phyloP scores from a whole-genome alignment of 768 basidiomycete genomes.

The Brasilioporus rufonigricans region DNA sequence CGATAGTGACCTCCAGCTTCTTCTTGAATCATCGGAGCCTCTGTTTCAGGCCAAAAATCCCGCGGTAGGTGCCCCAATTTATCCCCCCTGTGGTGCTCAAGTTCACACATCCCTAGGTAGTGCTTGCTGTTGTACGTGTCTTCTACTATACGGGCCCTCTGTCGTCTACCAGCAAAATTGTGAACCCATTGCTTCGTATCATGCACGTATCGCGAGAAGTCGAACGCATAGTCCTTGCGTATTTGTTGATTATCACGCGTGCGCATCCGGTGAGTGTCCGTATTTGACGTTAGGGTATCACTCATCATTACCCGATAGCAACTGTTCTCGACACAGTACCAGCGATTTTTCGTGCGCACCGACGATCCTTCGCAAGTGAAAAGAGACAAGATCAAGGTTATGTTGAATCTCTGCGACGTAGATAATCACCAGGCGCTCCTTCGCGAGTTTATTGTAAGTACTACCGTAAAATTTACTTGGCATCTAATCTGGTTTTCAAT shows the following conservation, averaged over 20 bases:
- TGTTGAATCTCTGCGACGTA: conserved; percentile 60
- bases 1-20: conserved; percentile 75
- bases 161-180: conserved; percentile 52
- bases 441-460: conserved; percentile 79
- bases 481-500: background rate
- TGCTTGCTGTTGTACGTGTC: conserved; percentile 68
- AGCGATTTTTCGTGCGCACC: conserved; percentile 66
- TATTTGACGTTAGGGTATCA: background rate
- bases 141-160: conserved; percentile 73
- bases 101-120: conserved; percentile 51
- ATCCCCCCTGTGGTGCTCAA: background rate
- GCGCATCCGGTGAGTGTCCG: conserved; percentile 57
- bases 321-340: conserved; percentile 60
- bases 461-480: background rate
- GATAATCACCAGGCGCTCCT: conserved; percentile 73
- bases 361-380: conserved; percentile 69
- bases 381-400: conserved; percentile 68
- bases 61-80: conserved; percentile 51
- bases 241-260: conserved; percentile 64
- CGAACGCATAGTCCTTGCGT: conserved; percentile 70
- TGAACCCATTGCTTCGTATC: conserved; percentile 73
- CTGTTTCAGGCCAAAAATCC: conserved; percentile 86
- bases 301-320: conserved; percentile 17
- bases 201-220: conserved; percentile 68
- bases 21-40: conserved; percentile 69